These are phyloP conservation scores for Bryoerythrophyllum caledonicum DNA, from an alignment of 225 moss, liverwort and hornwort species.

Conservation along the genomic window DNA sequence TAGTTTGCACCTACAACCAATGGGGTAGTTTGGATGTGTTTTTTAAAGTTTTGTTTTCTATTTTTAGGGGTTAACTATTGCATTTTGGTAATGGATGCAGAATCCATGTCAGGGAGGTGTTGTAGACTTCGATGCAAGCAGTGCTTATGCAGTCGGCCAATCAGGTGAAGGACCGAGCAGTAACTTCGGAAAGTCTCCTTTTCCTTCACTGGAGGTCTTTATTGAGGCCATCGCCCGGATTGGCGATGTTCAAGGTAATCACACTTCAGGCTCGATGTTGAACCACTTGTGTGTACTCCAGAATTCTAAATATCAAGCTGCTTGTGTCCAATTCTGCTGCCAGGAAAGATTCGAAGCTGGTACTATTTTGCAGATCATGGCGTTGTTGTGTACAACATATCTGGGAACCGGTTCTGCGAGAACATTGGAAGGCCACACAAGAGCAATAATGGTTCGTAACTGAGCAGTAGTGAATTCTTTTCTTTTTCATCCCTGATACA, in stretches of 20 bases:
- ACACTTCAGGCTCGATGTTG: too few relatives aligned
- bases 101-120: conserved; percentile 69
- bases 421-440: conserved; percentile 94
- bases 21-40: neutral
- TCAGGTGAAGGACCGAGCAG: conserved; percentile 42
- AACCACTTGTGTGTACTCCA: neutral
- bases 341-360: conserved; percentile 98
- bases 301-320: neutral
- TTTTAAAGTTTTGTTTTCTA: neutral
- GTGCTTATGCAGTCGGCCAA: conserved; percentile 30
- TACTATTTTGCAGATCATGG: conserved; percentile 94
- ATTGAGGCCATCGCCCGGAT: conserved; percentile 80
- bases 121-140: conserved; percentile 63
- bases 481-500: neutral
- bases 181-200: conserved; percentile 87
- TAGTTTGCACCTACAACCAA: neutral
- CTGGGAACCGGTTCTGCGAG: conserved; percentile 92
- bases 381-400: conserved; percentile 96
- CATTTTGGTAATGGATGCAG: conserved; percentile 31
- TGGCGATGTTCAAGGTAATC: conserved; percentile 74
- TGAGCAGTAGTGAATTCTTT: too few relatives aligned
- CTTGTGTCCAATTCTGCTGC: conserved; percentile 24
- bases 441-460: conserved; percentile 69
- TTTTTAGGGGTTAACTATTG: neutral
- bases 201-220: conserved; percentile 75